Evolutionary conservation across 75 land plant genomes (phyloP), one percentile per base, ranked within the genome.

Genomic region (Pinus taeda): DNA sequence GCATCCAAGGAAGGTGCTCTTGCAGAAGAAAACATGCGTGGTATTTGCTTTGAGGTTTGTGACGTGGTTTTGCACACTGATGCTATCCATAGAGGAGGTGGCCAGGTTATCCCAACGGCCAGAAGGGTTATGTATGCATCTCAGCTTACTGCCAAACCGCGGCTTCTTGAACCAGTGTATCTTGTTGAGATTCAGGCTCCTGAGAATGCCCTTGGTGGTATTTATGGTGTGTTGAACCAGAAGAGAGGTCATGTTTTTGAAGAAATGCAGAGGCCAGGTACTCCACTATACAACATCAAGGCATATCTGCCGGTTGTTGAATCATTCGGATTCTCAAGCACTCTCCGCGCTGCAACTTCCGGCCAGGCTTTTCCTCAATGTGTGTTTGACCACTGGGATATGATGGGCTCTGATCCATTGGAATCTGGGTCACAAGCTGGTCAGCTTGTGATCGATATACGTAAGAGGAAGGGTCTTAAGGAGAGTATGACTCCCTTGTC

Each of bases 281-380:
- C 91, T 57, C 93, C 92, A 33, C 84, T 89, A 13, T 91, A 91
- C 87, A 91, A 91, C 82, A 89, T 91, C 79, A 87, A 91, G 85
- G 91, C 93, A 12, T 91, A 89, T 63, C 78, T 91, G 33, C 93
- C 93, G 13, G 92, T 91, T 65, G 73, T 91, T 58, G 93, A 91
- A 62, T 89, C 91, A 6, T 91, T 91, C 73, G 89, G 89, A 17
- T 91, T 91, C 66, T 87, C 92, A 3, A 62, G 81, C 53, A 81
- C 83, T 6, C 79, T 91, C 65, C 86, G 92, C 22, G 90, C 89
- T 17, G 86, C 93, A 15, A 91, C 93, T 6, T 90, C 92, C 8
- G 92, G 93, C 15, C 92, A 89, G 79, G 93, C 93, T 29, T 91
- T 89, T 85, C 93, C 93, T 3, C 91, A 91, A 76, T 84, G 87